Base-by-base conservation (phyloP, 768 basidiomycete species). In the Galerina marginata region DNA sequence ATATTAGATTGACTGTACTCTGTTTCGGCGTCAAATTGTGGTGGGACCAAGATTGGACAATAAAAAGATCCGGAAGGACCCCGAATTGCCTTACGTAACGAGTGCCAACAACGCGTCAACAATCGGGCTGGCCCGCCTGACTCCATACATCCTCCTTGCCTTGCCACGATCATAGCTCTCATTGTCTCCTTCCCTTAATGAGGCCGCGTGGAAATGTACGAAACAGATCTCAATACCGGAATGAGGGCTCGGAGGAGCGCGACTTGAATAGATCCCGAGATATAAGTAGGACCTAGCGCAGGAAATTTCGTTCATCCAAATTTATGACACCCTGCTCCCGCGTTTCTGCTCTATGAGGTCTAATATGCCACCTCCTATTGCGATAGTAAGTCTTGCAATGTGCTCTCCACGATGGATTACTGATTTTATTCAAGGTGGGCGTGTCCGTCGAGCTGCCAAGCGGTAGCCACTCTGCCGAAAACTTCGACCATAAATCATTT, bases 371-470 rank as follows among this genome's bases (percentile, higher is more conserved):
- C 40, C 57, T 43, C 57, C 62, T 54, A 55, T 66, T 42, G 65
- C 65, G 11, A 66, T 66, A 36, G 65, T 66, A 60, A 60, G 65
- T 63, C 40, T 23, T 20, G 42, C 52, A n/a, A 12, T n/a, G 36
- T 56, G 54, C 46, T 37, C 26, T 37, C 10, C 26, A 7, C 6
- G 4, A 26, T 36, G 9, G 9, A 44, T 61, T n/a, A 66, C n/a
- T 42, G 23, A 38, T 36, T 50, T 37, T 26, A 12, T 5, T 38
- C 16, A 44, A 77, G 76, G 73, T 79, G 59, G 79, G 79, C 37
- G 68, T 80, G 36, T 72, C 79, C 29, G 72, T 72, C 20, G 73
- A 78, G 58, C 69, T 80, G n/a, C 79, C 79, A 2, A 71, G 71
- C 44, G 79, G 78, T 15, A 58, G 54, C 5, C 58, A 67, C 29